A percentile compares a stretch with the other conserved stretches of the same genome.
These are phyloP conservation scores for thale cress (Arabidopsis thaliana) DNA, from an alignment of 345 rosid species.

Conservation along the genomic window TAIR10.1 NC_003074.8:17312001-17312500, in stretches of 20 bases:
- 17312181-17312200: constrained; percentile 48
- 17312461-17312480: constrained; percentile 40
- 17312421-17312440: constrained; percentile 64
- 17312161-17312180: constrained; percentile 53
- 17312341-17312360: constrained; percentile 86
- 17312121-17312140: constrained; percentile 62
- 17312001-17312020: constrained; percentile 76
- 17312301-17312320: constrained; percentile 27
- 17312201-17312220: constrained; percentile 34
- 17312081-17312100: constrained; percentile 39
- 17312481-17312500: constrained; percentile 42
- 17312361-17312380: constrained; percentile 60
- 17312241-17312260: constrained; percentile 31
- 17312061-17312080: constrained; percentile 44
- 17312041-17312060: constrained; percentile 22
- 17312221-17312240: constrained; percentile 33
- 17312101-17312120: constrained; percentile 45
- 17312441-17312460: constrained; percentile 61
- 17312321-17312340: constrained; percentile 44
- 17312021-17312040: constrained; percentile 50
- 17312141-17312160: constrained; percentile 47
- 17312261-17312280: constrained; percentile 31
- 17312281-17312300: constrained; percentile 41
- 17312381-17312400: constrained; percentile 54
- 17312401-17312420: constrained; percentile 59